These are phyloP conservation scores for Scheffersomyces amazonensis DNA, from an alignment of 805 yeast genomes.

Conservation along the genomic window DNA sequence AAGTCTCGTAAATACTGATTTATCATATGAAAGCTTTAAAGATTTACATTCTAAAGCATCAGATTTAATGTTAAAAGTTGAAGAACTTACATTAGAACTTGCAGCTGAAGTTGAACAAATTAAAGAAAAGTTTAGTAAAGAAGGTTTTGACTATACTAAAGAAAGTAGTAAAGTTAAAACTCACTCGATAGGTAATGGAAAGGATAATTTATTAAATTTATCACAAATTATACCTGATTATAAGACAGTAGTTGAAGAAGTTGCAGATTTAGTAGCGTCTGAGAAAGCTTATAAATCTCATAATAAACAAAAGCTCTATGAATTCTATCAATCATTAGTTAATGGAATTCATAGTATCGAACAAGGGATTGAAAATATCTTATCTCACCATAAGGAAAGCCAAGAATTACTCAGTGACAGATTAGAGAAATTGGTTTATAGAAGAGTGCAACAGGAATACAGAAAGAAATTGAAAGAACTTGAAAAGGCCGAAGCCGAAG, in stretches of 20 bases:
- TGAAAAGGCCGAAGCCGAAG: constrained; percentile 7
- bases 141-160: constrained; percentile 50
- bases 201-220: constrained; percentile 21
- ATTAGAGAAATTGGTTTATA: constrained; percentile 24
- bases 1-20: constrained; percentile 43
- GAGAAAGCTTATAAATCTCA: constrained; percentile 18
- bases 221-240: constrained; percentile 23
- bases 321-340: constrained; percentile 21
- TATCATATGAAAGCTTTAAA: constrained; percentile 45
- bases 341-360: constrained; percentile 25
- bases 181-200: constrained; percentile 16
- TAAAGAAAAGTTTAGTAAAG: constrained; percentile 40
- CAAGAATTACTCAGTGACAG: constrained; percentile 22
- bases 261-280: constrained; percentile 15
- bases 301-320: constrained; percentile 23
- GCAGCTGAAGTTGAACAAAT: constrained; percentile 44
- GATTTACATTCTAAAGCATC: constrained; percentile 43
- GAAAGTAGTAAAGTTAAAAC: constrained; percentile 46
- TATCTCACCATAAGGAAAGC: constrained; percentile 27
- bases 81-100: constrained; percentile 41
- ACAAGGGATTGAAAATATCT: constrained; percentile 26
- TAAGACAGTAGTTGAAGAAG: constrained; percentile 23
- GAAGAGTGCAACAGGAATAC: constrained; percentile 29
- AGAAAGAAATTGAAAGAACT: constrained; percentile 27
- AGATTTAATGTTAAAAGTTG: constrained; percentile 38